phyloP scores from a whole-genome alignment of 352 stramenopile species.

The Globisporangium mamillatum region DNA sequence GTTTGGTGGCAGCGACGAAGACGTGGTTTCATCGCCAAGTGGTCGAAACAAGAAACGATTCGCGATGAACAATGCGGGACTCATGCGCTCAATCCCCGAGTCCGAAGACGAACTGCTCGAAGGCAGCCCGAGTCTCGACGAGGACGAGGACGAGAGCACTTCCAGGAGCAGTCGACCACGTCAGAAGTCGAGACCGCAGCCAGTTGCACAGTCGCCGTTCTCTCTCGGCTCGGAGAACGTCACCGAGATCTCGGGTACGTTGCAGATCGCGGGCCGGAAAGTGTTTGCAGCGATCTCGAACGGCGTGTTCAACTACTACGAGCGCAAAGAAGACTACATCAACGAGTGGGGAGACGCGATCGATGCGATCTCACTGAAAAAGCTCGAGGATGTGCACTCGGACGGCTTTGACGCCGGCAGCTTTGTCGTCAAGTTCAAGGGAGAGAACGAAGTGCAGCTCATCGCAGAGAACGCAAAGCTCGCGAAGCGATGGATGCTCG shows the following conservation, averaged over 20 bases:
- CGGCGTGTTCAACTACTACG: conserved; percentile 87
- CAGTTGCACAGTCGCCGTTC: conserved; percentile 19
- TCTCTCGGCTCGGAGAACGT: conserved; percentile 19
- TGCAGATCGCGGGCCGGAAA: conserved; percentile 55
- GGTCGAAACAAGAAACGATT: conserved; percentile 39
- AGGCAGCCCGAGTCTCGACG: not conserved
- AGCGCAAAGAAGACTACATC: conserved; percentile 75
- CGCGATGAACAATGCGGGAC: conserved; percentile 36
- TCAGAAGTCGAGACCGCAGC: conserved; percentile 14
- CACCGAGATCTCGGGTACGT: conserved; percentile 19
- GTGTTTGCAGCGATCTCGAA: conserved; percentile 80
- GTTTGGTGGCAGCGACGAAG: conserved; percentile 15
- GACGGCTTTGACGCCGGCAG: conserved; percentile 65
- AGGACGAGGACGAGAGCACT: not conserved
- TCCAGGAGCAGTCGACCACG: conserved; percentile 8
- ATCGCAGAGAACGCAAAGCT: conserved; percentile 63
- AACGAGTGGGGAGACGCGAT: conserved; percentile 84
- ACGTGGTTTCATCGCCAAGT: conserved; percentile 14
- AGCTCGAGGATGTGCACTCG: conserved; percentile 78
- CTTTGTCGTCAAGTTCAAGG: conserved; percentile 74
- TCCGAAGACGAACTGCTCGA: conserved; percentile 30
- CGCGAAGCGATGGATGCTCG: conserved; percentile 85
- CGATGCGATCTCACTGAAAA: conserved; percentile 74
- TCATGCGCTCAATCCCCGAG: conserved; percentile 51
- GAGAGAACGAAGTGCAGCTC: conserved; percentile 71